Base-by-base conservation (phyloP, 305 asterid genomes). In the Ilex paraguariensis region DNA sequence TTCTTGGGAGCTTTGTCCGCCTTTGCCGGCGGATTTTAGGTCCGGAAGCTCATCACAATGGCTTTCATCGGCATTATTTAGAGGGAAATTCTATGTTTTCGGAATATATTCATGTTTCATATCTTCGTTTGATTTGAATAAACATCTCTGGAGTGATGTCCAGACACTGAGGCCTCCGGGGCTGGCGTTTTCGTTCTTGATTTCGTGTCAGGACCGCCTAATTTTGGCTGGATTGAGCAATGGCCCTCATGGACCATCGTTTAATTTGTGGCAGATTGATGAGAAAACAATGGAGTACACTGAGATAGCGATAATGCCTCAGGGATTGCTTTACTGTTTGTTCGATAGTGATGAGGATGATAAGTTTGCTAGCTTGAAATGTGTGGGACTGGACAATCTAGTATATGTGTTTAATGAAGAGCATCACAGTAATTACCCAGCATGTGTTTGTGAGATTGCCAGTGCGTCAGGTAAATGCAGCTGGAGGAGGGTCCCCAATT, bases 151-250 rank as follows among this genome's bases (percentile, higher is more conserved):
- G 86, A 78, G 78, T 59, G 58, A 57, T 11, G 78, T 71, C 8
- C 61, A 51, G 28, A 77, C 81, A n/a, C 68, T 80, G 2, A 69
- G 72, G 74, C 83, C 81, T 17, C 79, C 83, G 21, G 83, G 83
- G 28, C 53, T 54, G n/a, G 8, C 53, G 45, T 46, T 57, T 17
- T 60, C 79, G 5, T 59, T 42, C 73, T 57, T 80, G 39, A 32
- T 80, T 7, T 14, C 81, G 0, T 66, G 72, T 50, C 62, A 15
- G 17, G 69, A 67, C 31, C 42, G 46, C 10, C 72, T 80, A 3
- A 69, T 80, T 1, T 63, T 80, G 13, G 83, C 69, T 3, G 85
- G 83, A 59, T 31, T 73, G 36, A 68, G 82, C 65, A 62, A 64
- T 36, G 31, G 39, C 3, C 32, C 31, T 15, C 53, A 30, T 36